Evolutionary conservation across 768 basidiomycete genomes (phyloP), one percentile per base, ranked within the genome.

Genomic region (Lactarius hengduanensis): DNA sequence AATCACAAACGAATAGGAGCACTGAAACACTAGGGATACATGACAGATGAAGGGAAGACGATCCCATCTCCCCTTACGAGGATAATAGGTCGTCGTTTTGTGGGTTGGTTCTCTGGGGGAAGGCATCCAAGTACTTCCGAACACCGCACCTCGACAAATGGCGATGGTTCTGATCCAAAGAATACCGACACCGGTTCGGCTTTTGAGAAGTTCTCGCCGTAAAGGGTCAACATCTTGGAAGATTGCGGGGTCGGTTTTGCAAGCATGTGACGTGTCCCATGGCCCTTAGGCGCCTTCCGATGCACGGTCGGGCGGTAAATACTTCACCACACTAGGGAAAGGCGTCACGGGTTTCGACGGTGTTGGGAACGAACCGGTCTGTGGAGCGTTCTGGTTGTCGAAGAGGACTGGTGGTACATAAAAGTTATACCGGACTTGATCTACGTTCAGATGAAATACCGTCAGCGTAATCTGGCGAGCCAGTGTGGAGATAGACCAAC

Each of bases 381-480:
- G 86, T 22, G 86, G 80, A n/a, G 85, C 83, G 68, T 86, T 86
- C 75, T 89, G 90, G 71, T 86, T 86, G 79, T 93, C 91, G 74
- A 90, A 92, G 54, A 94, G 80, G 30, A 89, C 84, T 1, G 91
- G 91, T 38, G 94, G 94, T 15, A 95, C 89, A 73, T 93, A 95
- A 77, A 95, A 96, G 77, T 95, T 94, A 79, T 95, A 94, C 68
- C 94, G 88, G 61, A 94, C 85, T 84, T 94, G 91, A 73, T 96
- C 93, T 89, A 78, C 64, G 66, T 57, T 20, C 43, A 65, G 59
- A 16, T 18, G 34, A 45, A 0, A 15, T 7, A 16, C 28, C 38
- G 34, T 63, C 58, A 67, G 62, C 36, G 61, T 57, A 61, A 63
- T 11, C 43, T 26, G 61, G 63, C 66, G 64, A 63, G 69, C 74